phyloP scores from a whole-genome alignment of 441 rosid genomes.

The Geranium incanum region DNA sequence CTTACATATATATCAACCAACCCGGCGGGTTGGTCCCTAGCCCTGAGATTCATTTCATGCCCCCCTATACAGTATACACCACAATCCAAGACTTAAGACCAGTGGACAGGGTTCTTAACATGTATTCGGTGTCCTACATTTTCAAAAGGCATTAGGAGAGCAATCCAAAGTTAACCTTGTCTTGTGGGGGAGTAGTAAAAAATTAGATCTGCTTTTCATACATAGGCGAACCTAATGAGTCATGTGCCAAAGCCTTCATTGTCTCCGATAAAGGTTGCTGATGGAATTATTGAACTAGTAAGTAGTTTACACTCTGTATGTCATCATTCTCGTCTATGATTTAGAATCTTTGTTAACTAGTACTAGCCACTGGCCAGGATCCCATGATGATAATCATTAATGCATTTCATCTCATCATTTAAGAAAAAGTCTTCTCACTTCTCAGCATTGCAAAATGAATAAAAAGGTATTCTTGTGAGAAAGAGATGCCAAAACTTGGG shows the following conservation, averaged over 20 bases:
- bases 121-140: not conserved
- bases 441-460: not conserved
- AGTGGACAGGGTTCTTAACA: not conserved
- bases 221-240: not conserved
- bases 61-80: not conserved
- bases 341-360: not conserved
- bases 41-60: not conserved
- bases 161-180: not conserved
- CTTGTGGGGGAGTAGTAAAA: not conserved
- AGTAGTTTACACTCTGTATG: not conserved
- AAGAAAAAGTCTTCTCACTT: not conserved
- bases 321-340: not conserved
- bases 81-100: not conserved
- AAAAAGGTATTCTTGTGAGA: not conserved
- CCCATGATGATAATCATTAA: not conserved
- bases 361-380: not conserved
- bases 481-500: not conserved
- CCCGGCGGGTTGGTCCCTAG: not conserved
- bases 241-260: not conserved
- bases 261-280: not conserved
- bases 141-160: not conserved
- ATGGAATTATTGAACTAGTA: not conserved
- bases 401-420: not conserved
- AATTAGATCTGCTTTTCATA: not conserved
- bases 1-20: not conserved